These are phyloP conservation scores for Haplosporangium gracile DNA, from an alignment of 192 early-diverging fungal species.

Conservation along the genomic window DNA sequence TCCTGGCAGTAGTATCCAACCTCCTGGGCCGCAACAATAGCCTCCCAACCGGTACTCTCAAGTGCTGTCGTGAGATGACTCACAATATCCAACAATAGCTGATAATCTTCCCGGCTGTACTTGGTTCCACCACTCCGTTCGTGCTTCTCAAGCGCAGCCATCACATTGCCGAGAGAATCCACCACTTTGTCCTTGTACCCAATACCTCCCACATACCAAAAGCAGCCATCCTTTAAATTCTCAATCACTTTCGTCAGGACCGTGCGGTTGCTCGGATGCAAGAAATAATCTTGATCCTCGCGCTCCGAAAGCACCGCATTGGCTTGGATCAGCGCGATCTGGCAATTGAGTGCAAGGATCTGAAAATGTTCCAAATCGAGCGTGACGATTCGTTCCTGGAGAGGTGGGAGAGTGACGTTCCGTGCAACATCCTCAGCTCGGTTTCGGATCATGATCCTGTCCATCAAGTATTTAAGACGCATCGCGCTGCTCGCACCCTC, in stretches of 20 bases:
- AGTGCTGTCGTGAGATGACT: constrained; percentile 32
- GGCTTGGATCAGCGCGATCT: constrained; percentile 74
- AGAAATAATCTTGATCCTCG: constrained; percentile 79
- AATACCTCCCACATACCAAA: constrained; percentile 71
- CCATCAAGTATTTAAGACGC: constrained; percentile 69
- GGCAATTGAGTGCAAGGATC: constrained; percentile 65
- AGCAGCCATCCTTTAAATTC: constrained; percentile 74
- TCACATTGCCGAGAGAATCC: constrained; percentile 39
- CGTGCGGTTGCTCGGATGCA: constrained; percentile 71
- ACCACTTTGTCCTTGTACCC: not conserved
- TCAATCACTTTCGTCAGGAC: constrained; percentile 69
- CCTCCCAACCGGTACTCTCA: constrained; percentile 27
- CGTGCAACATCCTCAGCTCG: constrained; percentile 62
- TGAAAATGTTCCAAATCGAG: constrained; percentile 66
- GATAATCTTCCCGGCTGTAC: constrained; percentile 38
- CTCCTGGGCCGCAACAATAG: constrained; percentile 36
- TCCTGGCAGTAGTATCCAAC: constrained; percentile 49
- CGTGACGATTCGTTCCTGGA: constrained; percentile 62
- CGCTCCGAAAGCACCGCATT: constrained; percentile 81
- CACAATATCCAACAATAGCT: constrained; percentile 33
- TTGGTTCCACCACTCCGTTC: constrained; percentile 1
- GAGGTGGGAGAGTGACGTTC: constrained; percentile 75
- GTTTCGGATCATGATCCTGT: constrained; percentile 83
- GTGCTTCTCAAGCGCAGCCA: constrained; percentile 10
- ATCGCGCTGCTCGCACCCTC: constrained; percentile 58